Conservation (phyloP, 192 early-diverging fungal species). For the Allomyces arbusculus region DNA sequence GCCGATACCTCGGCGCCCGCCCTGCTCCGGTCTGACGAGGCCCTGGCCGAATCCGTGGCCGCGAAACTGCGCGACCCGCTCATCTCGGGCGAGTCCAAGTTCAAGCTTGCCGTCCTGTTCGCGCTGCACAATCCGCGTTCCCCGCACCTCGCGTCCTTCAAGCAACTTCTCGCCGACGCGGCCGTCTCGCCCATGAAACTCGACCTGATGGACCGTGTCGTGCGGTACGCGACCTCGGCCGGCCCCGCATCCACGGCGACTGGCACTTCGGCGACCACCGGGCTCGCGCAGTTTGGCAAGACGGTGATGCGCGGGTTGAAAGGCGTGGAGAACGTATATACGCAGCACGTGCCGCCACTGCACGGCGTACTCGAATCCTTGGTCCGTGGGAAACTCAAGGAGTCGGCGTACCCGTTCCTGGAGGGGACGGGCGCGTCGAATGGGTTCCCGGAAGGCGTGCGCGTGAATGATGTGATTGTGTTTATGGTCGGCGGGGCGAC, state of each 20-base stretch:
- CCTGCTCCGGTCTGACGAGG: no score
- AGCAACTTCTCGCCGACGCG: not conserved
- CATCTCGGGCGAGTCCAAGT: slow-evolving; percentile 49
- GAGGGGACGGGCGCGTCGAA: slow-evolving; percentile 17
- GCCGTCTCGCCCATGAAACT: not conserved
- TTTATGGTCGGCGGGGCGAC: slow-evolving; percentile 94
- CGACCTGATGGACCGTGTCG: not conserved
- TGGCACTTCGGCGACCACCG: not conserved
- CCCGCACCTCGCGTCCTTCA: not conserved
- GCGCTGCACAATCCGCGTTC: slow-evolving; percentile 34
- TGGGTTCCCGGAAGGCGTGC: slow-evolving; percentile 1
- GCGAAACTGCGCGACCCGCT: not conserved
- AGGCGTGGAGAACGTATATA: slow-evolving; percentile 97
- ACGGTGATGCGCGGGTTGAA: slow-evolving; percentile 7
- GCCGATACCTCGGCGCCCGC: slow-evolving; percentile 28
- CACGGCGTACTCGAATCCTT: slow-evolving; percentile 54
- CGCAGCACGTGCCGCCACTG: slow-evolving; percentile 78
- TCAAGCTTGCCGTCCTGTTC: slow-evolving; percentile 66
- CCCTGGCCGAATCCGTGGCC: not conserved
- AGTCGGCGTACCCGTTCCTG: slow-evolving; percentile 55
- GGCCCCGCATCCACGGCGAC: not conserved
- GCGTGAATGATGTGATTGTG: slow-evolving; percentile 85
- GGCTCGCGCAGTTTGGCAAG: not conserved
- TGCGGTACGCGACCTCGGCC: not conserved
- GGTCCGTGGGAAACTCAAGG: slow-evolving; percentile 60